A percentile compares a stretch with the other conserved stretches of the same genome.
phyloP scores from a whole-genome alignment of 2,329 filamentous ascomycete species.

The Cercospora canescens region DNA sequence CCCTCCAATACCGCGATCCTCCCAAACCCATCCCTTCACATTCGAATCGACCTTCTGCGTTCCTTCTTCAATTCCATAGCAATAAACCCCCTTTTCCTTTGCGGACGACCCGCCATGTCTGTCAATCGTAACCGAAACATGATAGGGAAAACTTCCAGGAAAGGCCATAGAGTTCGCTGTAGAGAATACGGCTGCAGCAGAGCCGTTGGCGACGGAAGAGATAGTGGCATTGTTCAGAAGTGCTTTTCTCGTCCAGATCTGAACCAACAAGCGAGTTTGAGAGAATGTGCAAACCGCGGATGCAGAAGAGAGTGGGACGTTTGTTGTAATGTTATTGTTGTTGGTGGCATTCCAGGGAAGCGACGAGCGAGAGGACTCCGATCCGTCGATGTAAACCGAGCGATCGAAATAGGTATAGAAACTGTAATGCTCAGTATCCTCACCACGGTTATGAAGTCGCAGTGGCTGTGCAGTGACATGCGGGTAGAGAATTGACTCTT shows the following conservation, averaged over 20 bases:
- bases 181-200: conserved; percentile 33
- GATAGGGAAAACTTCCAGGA: conserved; percentile 62
- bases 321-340: conserved; percentile 16
- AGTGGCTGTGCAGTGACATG: conserved; percentile 71
- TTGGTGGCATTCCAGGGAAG: conserved; percentile 39
- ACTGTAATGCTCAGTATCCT: conserved; percentile 78
- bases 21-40: conserved; percentile 51
- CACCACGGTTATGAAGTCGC: conserved; percentile 79
- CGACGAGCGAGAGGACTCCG: conserved; percentile 26
- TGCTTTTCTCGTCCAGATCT: conserved; percentile 59
- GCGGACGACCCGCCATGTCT: conserved; percentile 57
- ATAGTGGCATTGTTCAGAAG: conserved; percentile 1
- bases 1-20: conserved; percentile 52
- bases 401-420: conserved; percentile 93
- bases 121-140: conserved; percentile 60
- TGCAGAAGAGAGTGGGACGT: conserved; percentile 24
- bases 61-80: conserved; percentile 56
- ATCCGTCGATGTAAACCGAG: conserved; percentile 69
- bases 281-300: conserved; percentile 52
- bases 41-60: conserved; percentile 46
- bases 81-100: conserved; percentile 59
- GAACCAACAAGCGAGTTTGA: conserved; percentile 61
- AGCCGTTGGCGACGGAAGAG: conserved; percentile 12
- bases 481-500: conserved; percentile 71
- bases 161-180: conserved; percentile 49